phyloP scores from a whole-genome alignment of 345 rosid genomes.

The Syzygium aromaticum region DNA sequence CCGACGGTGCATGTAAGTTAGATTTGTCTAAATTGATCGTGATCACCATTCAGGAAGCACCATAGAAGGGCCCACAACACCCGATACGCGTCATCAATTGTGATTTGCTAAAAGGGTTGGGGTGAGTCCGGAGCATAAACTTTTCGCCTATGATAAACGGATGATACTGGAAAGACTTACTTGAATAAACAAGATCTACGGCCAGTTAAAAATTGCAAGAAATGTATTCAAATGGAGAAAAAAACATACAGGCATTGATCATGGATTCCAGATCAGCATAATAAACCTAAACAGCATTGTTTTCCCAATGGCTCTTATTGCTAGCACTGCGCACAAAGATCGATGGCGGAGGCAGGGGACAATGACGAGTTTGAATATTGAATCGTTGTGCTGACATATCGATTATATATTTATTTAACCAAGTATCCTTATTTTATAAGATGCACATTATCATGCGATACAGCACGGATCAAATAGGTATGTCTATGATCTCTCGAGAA shows the following conservation, averaged over 20 bases:
- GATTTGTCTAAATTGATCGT: not conserved
- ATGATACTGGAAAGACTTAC: not conserved
- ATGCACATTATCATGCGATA: not conserved
- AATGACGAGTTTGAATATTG: not conserved
- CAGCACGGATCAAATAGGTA: not conserved
- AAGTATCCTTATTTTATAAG: not conserved
- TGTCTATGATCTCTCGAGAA: not conserved
- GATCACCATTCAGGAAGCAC: not conserved
- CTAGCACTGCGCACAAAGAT: not conserved
- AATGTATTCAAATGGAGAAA: not conserved
- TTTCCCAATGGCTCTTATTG: not conserved
- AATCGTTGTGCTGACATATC: accelerated
- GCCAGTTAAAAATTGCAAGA: not conserved
- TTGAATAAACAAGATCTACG: not conserved
- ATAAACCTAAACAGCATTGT: not conserved
- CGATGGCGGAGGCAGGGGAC: not conserved
- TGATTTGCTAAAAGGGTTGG: not conserved
- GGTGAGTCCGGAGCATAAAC: not conserved
- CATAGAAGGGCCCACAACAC: not conserved
- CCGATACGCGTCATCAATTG: not conserved
- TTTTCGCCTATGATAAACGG: not conserved
- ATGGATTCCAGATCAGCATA: not conserved
- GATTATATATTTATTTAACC: not conserved
- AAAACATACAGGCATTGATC: not conserved
- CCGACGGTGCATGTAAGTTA: not conserved